Base-by-base conservation (phyloP, 768 basidiomycete genomes). In the Collybiopsis confluens region DNA sequence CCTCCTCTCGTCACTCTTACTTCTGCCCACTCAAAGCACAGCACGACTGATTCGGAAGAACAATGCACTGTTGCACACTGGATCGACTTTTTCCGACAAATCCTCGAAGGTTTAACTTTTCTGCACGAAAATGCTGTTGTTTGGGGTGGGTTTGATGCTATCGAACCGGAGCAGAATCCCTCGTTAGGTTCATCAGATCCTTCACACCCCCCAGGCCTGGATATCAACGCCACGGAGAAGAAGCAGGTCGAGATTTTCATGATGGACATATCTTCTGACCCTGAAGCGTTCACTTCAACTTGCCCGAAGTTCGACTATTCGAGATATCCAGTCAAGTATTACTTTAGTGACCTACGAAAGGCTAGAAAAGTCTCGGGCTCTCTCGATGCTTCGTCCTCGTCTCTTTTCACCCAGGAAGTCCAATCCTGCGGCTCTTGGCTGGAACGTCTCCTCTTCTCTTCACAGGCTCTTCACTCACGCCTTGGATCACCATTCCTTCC, bases 11-110 rank as follows among this genome's bases (percentile, higher is more conserved):
- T 43, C 16, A 18, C 38, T 27, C 79, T 11, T 75, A 75, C 6
- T 69, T 81, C n/a, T n/a, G n/a, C n/a, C n/a, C n/a, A n/a, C n/a
- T n/a, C 37, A 59, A 69, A 45, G 6, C 7, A 42, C 40, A 18
- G 8, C n/a, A 42, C 40, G 8, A 7, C 40, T 18, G 6, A n/a
- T 8, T n/a, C n/a, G 5, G 35, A 16, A 24, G 21, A 52, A n/a
- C 48, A 41, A 40, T 30, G 50, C 16, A 76, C 66, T 3, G 74
- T 79, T 27, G 69, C 73, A 4, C 72, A 80, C 51, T 78, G 76
- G 55, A 65, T 80, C 35, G 79, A 80, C 57, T 77, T 79, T 55
- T 75, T 79, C 58, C 64, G 74, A 30, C 79, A 82, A 62, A 58
- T 74, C 1, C 69, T 82, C 13, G 79, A 81, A 70, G 77, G 74